Conservation (phyloP, 148 eudicot genomes). For the Vaccinium myrtillus region DNA sequence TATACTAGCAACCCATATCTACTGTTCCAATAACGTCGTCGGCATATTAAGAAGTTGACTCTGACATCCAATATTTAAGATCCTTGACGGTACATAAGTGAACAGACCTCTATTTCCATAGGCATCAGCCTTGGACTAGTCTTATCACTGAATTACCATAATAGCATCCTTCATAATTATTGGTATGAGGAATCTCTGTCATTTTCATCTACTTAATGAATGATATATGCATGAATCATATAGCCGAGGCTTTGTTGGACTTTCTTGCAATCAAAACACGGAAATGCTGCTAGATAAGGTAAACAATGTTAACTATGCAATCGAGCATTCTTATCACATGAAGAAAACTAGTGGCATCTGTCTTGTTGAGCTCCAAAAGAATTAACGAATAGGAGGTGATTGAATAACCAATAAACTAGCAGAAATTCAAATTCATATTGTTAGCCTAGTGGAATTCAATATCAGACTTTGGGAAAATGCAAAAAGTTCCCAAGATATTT, state of each 20-base stretch:
- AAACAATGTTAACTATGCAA: background rate
- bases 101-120: background rate
- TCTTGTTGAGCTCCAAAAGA: background rate
- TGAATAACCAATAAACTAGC: background rate
- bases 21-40: background rate
- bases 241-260: background rate
- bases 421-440: background rate
- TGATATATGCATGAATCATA: background rate
- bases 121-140: background rate
- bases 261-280: background rate
- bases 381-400: background rate
- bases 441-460: background rate
- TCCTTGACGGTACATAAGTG: background rate
- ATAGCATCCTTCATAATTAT: background rate
- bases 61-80: background rate
- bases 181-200: background rate
- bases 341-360: background rate
- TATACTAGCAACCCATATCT: background rate
- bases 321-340: background rate
- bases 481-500: background rate
- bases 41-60: background rate
- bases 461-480: background rate
- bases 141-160: background rate
- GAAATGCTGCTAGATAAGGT: background rate
- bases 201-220: too few species aligned